Conservation (phyloP, 2,329 filamentous ascomycete genomes). For the Curvularia sp. region DNA sequence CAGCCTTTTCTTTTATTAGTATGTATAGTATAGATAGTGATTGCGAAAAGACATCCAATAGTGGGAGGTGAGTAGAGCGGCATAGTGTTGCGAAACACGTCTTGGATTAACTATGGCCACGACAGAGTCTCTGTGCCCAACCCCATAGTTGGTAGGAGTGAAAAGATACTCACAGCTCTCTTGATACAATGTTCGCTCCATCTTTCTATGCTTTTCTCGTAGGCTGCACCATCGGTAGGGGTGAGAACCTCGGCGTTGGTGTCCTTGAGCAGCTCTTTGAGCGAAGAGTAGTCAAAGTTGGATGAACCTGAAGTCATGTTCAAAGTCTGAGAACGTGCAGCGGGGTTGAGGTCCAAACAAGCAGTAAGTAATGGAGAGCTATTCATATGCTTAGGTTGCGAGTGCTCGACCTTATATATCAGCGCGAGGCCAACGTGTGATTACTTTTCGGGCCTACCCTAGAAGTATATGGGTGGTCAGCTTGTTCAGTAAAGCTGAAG, state of each 20-base stretch:
- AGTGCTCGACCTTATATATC: background rate
- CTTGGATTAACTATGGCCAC: no score
- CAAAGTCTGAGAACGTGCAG: background rate
- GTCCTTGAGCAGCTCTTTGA: conserved; percentile 29
- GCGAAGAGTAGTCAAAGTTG: conserved; percentile 27
- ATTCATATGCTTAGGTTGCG: background rate
- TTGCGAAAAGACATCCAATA: background rate
- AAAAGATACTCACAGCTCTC: conserved; percentile 31
- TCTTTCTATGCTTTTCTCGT: conserved; percentile 35
- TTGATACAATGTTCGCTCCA: conserved; percentile 43
- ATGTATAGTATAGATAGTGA: no score
- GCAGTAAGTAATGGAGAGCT: no score
- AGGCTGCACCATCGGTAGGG: conserved; percentile 30
- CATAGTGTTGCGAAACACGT: background rate
- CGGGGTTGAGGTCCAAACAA: background rate
- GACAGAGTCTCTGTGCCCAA: no score
- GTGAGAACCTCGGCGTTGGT: conserved; percentile 31
- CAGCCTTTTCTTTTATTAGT: conserved; percentile 20
- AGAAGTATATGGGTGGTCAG: no score
- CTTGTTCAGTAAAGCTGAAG: conserved; percentile 7
- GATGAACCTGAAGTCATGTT: conserved; percentile 19
- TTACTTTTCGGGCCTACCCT: background rate
- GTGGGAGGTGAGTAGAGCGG: no score
- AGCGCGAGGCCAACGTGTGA: background rate
- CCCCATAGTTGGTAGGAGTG: background rate